Evolutionary conservation across 345 rosid genomes (phyloP).

Genomic region (Laguncularia racemosa): DNA sequence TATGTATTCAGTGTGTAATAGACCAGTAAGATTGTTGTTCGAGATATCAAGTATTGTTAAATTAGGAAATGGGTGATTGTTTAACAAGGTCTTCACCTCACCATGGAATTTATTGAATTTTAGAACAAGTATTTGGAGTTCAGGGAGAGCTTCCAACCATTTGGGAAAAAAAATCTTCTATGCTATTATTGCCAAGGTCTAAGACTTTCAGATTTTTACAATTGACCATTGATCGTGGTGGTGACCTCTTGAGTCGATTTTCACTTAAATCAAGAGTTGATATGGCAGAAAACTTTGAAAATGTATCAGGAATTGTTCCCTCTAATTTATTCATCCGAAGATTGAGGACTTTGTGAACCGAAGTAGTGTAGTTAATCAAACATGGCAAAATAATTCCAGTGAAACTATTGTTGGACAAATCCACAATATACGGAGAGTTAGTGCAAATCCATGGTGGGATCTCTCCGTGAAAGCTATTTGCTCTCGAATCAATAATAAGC

Average conservation of each 20-base stretch:
- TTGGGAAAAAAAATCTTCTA: constrained; percentile 18
- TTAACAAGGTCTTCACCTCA: neutral
- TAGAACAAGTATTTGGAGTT: constrained; percentile 20
- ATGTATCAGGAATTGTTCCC: constrained; percentile 11
- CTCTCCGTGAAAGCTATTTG: constrained; percentile 12
- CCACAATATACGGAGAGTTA: neutral
- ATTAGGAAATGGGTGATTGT: constrained; percentile 1
- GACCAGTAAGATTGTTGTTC: no score
- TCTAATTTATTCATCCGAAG: constrained; percentile 10
- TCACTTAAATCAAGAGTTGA: constrained; percentile 5
- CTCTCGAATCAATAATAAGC: neutral
- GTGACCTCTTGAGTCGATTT: constrained; percentile 14
- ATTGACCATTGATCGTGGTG: constrained; percentile 11
- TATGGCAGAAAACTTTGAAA: neutral
- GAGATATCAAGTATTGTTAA: constrained; percentile 21
- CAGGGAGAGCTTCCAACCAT: constrained; percentile 19
- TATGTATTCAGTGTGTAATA: neutral
- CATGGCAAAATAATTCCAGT: constrained; percentile 20
- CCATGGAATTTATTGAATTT: constrained; percentile 20
- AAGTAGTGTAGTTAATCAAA: constrained; percentile 5
- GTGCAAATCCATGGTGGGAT: constrained; percentile 19
- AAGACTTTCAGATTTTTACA: constrained; percentile 15
- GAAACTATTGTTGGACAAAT: constrained; percentile 15
- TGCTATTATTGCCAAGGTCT: constrained; percentile 19
- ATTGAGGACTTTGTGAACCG: neutral